phyloP scores from a whole-genome alignment of 805 yeast genomes.

The Metschnikowia orientalis region DNA sequence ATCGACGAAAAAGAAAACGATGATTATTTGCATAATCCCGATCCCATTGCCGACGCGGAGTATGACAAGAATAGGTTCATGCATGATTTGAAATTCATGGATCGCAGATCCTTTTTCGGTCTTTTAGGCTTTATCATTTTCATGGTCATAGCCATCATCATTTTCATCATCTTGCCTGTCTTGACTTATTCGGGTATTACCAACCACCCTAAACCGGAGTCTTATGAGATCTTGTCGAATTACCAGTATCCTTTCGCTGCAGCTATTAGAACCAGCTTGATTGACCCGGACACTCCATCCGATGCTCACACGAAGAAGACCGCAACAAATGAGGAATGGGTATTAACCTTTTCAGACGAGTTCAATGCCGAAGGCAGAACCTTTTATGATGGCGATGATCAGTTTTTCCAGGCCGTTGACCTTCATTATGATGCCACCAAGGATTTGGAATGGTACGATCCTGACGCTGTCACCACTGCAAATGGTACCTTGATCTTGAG shows the following conservation, averaged over 20 bases:
- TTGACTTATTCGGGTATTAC: conserved; percentile 75
- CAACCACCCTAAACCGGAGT: conserved; percentile 18
- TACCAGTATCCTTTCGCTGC: conserved; percentile 35
- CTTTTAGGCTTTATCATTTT: conserved; percentile 56
- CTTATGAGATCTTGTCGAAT: conserved; percentile 17
- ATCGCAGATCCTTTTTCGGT: conserved; percentile 58
- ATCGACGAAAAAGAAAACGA: conserved; percentile 94
- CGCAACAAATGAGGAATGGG: conserved; percentile 50
- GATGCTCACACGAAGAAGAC: conserved; percentile 23
- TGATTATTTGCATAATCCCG: conserved; percentile 94
- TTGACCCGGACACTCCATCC: conserved; percentile 41
- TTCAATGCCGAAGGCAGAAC: conserved; percentile 42
- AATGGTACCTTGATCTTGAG: conserved; percentile 34
- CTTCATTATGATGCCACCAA: conserved; percentile 39
- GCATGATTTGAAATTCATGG: conserved; percentile 63
- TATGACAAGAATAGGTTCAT: conserved; percentile 67
- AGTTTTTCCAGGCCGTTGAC: conserved; percentile 39
- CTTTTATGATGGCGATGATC: conserved; percentile 43
- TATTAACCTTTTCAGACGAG: conserved; percentile 38
- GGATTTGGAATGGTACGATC: conserved; percentile 44
- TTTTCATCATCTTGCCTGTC: conserved; percentile 79
- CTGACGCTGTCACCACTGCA: conserved; percentile 39
- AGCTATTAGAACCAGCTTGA: conserved; percentile 32
- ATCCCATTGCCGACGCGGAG: conserved; percentile 87
- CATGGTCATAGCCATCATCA: conserved; percentile 54